Evolutionary conservation across 768 basidiomycete genomes (phyloP).

Genomic region (Amanita rimosa): DNA sequence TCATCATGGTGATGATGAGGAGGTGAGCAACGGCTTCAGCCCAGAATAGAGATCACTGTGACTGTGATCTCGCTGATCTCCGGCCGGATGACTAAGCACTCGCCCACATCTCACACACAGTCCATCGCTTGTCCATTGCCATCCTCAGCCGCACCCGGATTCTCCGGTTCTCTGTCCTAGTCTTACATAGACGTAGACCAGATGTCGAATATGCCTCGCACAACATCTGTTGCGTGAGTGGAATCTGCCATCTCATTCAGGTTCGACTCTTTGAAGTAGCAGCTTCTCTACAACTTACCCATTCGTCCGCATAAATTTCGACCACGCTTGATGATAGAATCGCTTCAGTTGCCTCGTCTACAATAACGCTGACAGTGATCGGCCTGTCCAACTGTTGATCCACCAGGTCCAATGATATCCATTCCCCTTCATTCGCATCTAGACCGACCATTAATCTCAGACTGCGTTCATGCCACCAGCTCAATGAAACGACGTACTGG

Average conservation of each 20-base stretch:
- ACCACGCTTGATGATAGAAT: slow-evolving; percentile 11
- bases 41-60: too few species aligned
- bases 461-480: background rate
- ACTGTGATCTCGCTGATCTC: background rate
- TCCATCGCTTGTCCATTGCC: slow-evolving; percentile 21
- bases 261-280: background rate
- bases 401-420: slow-evolving; percentile 18
- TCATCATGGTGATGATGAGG: slow-evolving; percentile 17
- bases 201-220: background rate
- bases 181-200: background rate
- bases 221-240: background rate
- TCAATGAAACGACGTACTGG: slow-evolving; percentile 23
- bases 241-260: background rate
- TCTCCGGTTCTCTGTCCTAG: slow-evolving; percentile 7
- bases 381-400: background rate
- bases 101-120: slow-evolving; percentile 30
- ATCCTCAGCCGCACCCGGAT: slow-evolving; percentile 18
- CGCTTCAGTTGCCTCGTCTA: slow-evolving; percentile 13
- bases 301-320: slow-evolving; percentile 7
- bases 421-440: slow-evolving; percentile 20
- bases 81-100: slow-evolving; percentile 18
- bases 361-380: slow-evolving; percentile 15
- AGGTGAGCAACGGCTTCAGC: background rate
- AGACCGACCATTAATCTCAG: background rate
- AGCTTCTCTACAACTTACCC: background rate